Base-by-base conservation (phyloP, 495 filamentous ascomycete species). In the Aspergillus heteromorphus region DNA sequence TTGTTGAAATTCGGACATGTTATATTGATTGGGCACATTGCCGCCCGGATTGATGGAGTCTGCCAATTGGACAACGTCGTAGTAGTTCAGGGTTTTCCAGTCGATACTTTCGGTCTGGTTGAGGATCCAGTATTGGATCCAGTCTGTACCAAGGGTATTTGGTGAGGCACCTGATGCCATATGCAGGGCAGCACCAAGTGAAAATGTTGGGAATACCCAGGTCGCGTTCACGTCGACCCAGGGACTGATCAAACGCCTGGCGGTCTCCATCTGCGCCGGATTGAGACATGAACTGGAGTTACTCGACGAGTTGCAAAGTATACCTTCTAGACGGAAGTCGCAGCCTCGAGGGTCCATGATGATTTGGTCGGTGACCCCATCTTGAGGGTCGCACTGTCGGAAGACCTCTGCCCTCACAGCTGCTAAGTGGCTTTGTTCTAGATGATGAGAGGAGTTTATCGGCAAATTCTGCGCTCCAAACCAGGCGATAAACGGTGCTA, bases 11-110 rank as follows among this genome's bases (percentile, higher is more conserved):
- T 14, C 14, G 18, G 41, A 7, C 4, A 45, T 17, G 41, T 45
- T 18, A 10, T 65, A 57, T 14, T 56, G 45, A 13, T 54, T 40
- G 0, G 56, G 40, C 0, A 55, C 58, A 4, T 31, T 10, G 0
- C 43, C 29, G 36, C 45, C 51, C 14, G 49, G 49, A 0, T 21
- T 16, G 13, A 49, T 16, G 21, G 30, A 34, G 20, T 57, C 49
- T 0, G 13, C 13, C 14, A 48, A 42, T n/a, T 27, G 6, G 3
- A 45, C 18, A 4, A 17, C 14, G 10, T 8, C 8, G 8, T 13
- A 10, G 21, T 1, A 14, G 20, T 27, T 29, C n/a, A n/a, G n/a
- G n/a, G n/a, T n/a, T n/a, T n/a, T n/a, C n/a, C n/a, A n/a, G n/a
- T n/a, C n/a, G n/a, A n/a, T n/a, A n/a, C n/a, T n/a, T n/a, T n/a